Evolutionary conservation across 441 rosid species (phyloP), one percentile per base, ranked within the genome.

Genomic region (Omphalea diandra): DNA sequence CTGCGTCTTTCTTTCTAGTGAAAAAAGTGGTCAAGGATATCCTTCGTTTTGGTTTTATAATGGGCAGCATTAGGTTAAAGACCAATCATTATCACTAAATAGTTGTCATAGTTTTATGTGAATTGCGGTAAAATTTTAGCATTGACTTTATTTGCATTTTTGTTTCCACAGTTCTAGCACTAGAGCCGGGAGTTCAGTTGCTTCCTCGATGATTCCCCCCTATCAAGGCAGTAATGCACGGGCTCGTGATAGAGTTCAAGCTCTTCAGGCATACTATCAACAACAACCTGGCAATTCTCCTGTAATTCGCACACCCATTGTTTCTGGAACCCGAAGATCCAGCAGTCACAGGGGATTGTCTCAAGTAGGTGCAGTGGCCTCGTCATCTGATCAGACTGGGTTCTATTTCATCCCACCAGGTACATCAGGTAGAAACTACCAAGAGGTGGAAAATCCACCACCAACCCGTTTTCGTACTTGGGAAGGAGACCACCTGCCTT

Each of bases 211-310:
- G 82, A 80, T 85, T 72, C 91, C 93, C 4, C 90, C 94, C 52
- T 95, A 89, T 75, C 95, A 88, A 12, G 99, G 97, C 68, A 95
- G 97, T 81, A 92, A 85, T 64, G 88, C 90, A 11, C 85, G 93
- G 14, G 83, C 88, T 20, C 87, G 89, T 57, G 97, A 90, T 69
- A 83, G 98, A 78, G 88, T 88, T 68, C 99, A 90, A 78, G 97
- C 97, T 29, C 87, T 90, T 46, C 95, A 93, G 77, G 97, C 97
- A 50, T 95, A 90, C 81, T 93, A 90, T 83, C 99, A 95, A 73
- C 99, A 87, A 43, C 89, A 81, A 64, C 93, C 90, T 0, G 82
- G 82, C 61, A 84, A 74, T 68, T 72, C 91, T 4, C 85, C 85
- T 12, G 60, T 85, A 15, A 79, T 83, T 38, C 87, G 83, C 11